Conservation (phyloP, 257 asterid species). For the Ophiorrhiza pumila region DNA sequence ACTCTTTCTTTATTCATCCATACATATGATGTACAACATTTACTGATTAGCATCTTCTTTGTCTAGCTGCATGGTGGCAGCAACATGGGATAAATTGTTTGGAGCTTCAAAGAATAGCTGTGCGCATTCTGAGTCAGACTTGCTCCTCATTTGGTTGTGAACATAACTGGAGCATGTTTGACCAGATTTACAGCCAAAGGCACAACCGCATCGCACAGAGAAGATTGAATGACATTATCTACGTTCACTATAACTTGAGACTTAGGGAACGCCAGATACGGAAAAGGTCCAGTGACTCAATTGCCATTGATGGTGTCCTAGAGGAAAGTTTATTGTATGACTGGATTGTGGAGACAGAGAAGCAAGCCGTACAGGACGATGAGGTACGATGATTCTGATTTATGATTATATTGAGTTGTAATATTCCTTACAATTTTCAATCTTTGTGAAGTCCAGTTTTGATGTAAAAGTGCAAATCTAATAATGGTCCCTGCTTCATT, state of each 20-base stretch:
- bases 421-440: background rate
- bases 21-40: constrained; percentile 10
- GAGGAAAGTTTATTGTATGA: constrained; percentile 66
- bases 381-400: constrained; percentile 46
- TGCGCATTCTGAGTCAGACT: constrained; percentile 84
- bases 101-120: constrained; percentile 86
- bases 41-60: constrained; percentile 29
- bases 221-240: constrained; percentile 58
- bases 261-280: constrained; percentile 82
- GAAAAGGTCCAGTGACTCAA: constrained; percentile 52
- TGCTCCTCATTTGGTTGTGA: constrained; percentile 86
- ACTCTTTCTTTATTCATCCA: background rate
- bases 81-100: constrained; percentile 89
- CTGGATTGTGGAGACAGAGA: constrained; percentile 79
- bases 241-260: constrained; percentile 84
- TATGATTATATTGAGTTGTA: background rate
- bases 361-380: constrained; percentile 61
- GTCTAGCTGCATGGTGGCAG: constrained; percentile 97
- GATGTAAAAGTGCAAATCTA: background rate
- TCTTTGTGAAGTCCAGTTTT: background rate
- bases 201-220: constrained; percentile 67
- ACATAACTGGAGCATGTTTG: constrained; percentile 86
- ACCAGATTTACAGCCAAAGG: constrained; percentile 58
- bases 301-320: constrained; percentile 53
- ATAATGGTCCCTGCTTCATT: background rate